Evolutionary conservation across 345 rosid genomes (phyloP), one percentile per base, ranked within the genome.

Genomic region (Aegle marmelos): DNA sequence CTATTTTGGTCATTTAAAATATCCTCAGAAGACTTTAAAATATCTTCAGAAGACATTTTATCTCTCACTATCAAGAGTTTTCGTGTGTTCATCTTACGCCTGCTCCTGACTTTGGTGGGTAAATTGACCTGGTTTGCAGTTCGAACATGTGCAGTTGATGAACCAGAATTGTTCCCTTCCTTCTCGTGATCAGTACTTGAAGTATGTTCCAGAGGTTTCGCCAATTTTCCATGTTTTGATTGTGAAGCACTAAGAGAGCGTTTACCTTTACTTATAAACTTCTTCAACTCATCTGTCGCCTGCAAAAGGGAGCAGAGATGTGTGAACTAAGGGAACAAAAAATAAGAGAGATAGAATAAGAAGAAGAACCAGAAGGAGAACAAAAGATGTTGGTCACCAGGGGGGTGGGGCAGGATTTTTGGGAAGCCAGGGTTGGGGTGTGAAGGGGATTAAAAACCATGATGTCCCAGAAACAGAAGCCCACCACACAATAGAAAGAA

Each of bases 101-200:
- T 88, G 83, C 93, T 90, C 85, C 94, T 88, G 76, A 86, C 86
- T 87, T 86, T 91, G 78, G 92, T 92, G 37, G 93, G 89, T 79
- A 89, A 77, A 81, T 78, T 88, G 78, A 86, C 85, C 78, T 86
- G 85, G 80, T 82, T 84, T 76, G 85, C 63, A 33, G 82, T 66
- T 56, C 61, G 24, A 73, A 73, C 86, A 61, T 77, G 82, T 71
- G 79, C 63, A 48, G 82, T 79, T 71, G 91, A 79, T 62, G 86
- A 87, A 86, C 82, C 87, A 62, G 84, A 78, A 83, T 76, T 86
- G 75, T 85, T 85, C 54, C 69, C 83, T 82, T 87, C 91, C 70
- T 72, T 85, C 76, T 71, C 82, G 80, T 77, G 87, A 75, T 87
- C 89, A 76, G 82, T 81, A 78, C 79, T 84, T 37, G 90, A 85